Base-by-base conservation (phyloP, 2,329 filamentous ascomycete genomes). In the Fusarium ramigenum region DNA sequence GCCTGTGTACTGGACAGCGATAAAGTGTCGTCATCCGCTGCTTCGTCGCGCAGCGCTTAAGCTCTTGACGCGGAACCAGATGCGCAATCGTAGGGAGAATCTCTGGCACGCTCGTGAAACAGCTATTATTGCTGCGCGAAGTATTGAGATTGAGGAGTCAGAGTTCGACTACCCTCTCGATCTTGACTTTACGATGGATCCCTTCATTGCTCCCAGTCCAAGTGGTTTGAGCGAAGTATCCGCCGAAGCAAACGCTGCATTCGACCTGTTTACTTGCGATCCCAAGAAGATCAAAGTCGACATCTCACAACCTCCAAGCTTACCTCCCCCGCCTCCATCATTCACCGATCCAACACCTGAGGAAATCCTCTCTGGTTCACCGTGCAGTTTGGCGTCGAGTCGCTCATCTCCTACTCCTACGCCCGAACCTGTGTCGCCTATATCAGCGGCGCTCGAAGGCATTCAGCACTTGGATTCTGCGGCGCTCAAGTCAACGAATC, bases 1-100 rank as follows among this genome's bases (percentile, higher is more conserved):
- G 1, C 82, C 84, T 2, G 71, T 86, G 2, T 85, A 84, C 70
- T 86, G 83, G 70, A 80, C 82, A 11, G 80, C 78, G 2, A 73
- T 77, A 40, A 84, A 83, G 58, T 85, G 83, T 54, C 79, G 84
- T 3, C 84, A 85, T 63, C 87, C 81, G 0, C 74, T 82, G 21
- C 78, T 85, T 9, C 73, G 84, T 18, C 78, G 83, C 2, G 79
- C 82, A 3, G 84, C 84, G 0, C 74, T 85, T 0, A 74, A 79
- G 18, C 77, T 85, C 16, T 75, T 85, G 15, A 78, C 75, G 10
- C 73, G 79, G 8, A 75, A 79, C 5, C 72, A 80, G 47, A 75
- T 80, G 54, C 75, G 74, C 21, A 73, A 80, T 37, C 76, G 83
- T 9, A 74, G 80, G 11, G 84, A 85, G 67, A 84, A 83, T 40